Conservation (phyloP, 345 rosid species). For the Salix viminalis region DNA sequence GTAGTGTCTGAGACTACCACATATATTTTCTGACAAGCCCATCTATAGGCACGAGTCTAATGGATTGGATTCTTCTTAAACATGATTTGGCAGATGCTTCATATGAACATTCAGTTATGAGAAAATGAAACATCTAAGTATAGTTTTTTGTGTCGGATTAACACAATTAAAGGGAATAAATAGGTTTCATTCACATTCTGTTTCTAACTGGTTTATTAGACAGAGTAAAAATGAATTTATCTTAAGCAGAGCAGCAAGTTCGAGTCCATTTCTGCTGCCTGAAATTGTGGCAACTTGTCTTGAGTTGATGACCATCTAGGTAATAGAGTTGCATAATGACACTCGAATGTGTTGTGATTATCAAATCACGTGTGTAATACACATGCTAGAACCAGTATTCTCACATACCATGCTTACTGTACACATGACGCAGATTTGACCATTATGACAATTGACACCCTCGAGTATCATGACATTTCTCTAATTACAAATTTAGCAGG, state of each 20-base stretch:
- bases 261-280: neutral
- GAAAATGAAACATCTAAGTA: neutral
- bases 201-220: neutral
- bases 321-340: too few species aligned
- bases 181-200: neutral
- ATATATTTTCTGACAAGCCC: neutral
- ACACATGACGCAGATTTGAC: too few species aligned
- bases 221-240: neutral
- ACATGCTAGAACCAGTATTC: too few species aligned
- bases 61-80: neutral
- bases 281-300: neutral
- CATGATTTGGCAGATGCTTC: neutral
- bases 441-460: too few species aligned
- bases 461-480: too few species aligned
- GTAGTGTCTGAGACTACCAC: neutral
- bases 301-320: neutral
- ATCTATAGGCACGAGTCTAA: conserved; percentile 4
- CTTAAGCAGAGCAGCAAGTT: neutral
- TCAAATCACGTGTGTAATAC: too few species aligned
- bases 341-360: too few species aligned
- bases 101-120: neutral
- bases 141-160: neutral
- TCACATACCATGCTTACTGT: too few species aligned
- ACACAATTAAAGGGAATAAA: neutral
- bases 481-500: too few species aligned